Conservation (phyloP, 208 protist genomes). For the Acanthamoeba culbertsoni region DNA sequence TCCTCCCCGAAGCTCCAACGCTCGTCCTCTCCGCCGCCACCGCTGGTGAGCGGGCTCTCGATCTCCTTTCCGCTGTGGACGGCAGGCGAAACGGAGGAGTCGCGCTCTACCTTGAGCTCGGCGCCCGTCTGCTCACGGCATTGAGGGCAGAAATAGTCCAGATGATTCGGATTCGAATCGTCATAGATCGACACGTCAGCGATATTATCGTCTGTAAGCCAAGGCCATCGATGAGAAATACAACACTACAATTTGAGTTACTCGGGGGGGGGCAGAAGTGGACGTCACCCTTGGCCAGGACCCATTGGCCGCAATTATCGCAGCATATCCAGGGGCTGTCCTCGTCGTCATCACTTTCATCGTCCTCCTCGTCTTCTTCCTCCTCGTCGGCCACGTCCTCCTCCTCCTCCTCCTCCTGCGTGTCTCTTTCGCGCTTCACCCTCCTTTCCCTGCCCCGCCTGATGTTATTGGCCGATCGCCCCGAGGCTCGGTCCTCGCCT, state of each 20-base stretch:
- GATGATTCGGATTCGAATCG: constrained; percentile 35
- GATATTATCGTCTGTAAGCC: constrained; percentile 13
- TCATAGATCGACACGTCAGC: constrained; percentile 34
- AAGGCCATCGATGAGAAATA: neutral
- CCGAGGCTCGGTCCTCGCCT: neutral
- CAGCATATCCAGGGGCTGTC: constrained; percentile 56
- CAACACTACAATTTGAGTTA: neutral
- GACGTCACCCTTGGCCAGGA: constrained; percentile 15
- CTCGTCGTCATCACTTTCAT: neutral
- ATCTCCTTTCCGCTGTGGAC: neutral
- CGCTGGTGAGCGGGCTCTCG: neutral
- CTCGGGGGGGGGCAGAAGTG: too few relatives aligned
- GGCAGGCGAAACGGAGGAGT: neutral
- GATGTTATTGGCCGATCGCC: too few relatives aligned
- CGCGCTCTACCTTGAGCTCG: neutral
- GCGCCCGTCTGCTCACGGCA: neutral
- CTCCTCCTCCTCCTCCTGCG: neutral
- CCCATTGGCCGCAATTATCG: neutral
- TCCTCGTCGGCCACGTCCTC: neutral
- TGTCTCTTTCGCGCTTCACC: neutral
- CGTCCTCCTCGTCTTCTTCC: neutral
- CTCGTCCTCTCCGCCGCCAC: neutral
- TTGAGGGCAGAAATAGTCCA: constrained; percentile 33
- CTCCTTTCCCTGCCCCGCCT: neutral
- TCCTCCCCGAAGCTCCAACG: constrained; percentile 12